Evolutionary conservation across 257 asterid species (phyloP), one percentile per base, ranked within the genome.

Genomic region (Solanum pinnatisectum): DNA sequence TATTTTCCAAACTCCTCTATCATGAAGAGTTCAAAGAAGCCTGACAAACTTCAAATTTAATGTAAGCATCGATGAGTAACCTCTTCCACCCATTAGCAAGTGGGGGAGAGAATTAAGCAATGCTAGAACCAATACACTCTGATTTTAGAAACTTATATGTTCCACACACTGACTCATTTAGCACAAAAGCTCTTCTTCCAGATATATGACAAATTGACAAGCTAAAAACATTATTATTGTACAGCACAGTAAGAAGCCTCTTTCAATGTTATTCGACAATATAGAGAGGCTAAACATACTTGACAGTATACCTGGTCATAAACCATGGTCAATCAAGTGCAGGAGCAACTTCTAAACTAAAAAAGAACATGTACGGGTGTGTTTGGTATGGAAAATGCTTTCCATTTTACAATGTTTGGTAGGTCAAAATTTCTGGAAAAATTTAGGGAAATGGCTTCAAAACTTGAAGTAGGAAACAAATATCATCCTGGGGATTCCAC

Each of bases 1-100:
- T 74, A 71, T 86, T 76, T 90, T 94, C 94, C 94, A 93, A 94
- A 90, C 95, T 84, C 91, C 91, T 88, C 88, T 59, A 87, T 89
- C 93, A 92, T 60, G 12, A 89, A 85, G 42, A 87, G 59, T 30
- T 70, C 71, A 27, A 90, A 85, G 89, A 40, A 92, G 94, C 94
- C 94, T 89, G 94, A 94, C 90, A 90, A 89, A 91, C 93, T 90
- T 79, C 49, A 56, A 5, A 6, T 76, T 89, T 84, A 63, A 49
- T 88, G 35, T 88, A 44, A 81, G 94, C 95, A 92, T 78, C 65
- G 88, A 52, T 33, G 37, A 60, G 85, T 35, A 63, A 70, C 83
- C 87, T 87, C 92, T 36, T 86, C 76, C 11, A 86, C 88, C 90
- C 93, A 90, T 78, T 35, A 25, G 44, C 27, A 76, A 15, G 73